Evolutionary conservation across 1,139 yeast species (phyloP), one percentile per base, ranked within the genome.

Genomic region (Diutina mesorugosa): DNA sequence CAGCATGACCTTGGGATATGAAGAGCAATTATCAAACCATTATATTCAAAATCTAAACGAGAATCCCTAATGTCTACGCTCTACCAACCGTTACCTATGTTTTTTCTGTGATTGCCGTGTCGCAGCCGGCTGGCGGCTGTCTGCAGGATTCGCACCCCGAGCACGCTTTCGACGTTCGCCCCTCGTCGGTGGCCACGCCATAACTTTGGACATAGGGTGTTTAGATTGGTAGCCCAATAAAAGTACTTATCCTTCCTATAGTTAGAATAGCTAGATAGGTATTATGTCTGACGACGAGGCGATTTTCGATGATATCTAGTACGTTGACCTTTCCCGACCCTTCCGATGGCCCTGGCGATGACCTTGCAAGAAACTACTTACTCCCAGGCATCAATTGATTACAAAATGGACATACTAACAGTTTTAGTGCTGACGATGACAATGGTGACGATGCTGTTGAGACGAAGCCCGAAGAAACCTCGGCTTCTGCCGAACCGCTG

Each of bases 221-320:
- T 47, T 47, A 47, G 51, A 26, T 47, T 30, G 51, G 21, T 47
- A 47, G 51, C 38, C 51, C 51, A 47, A 47, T 47, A 47, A 47
- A 47, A 47, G 51, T 47, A 47, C 51, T 47, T 47, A 47, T 47
- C 38, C 56, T 56, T 56, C 55, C 61, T 60, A 56, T 58, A 56
- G 57, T 58, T 60, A 60, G 57, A 57, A 60, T 60, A 59, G 50
- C 55, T 56, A 51, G 55, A 57, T 53, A 55, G 55, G 21, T 29
- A 32, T 45, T 21, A 45, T 55, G 47, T 47, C 45, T 68, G 96
- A 90, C 73, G 97, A 90, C 72, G 96, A 89, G 71, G 90, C 87
- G 64, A 78, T 76, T 70, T 87, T 87, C 70, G 89, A 86, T 69
- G 93, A 87, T 69, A 84, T 87, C 70, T 87, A 87, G 67, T 65